These are phyloP conservation scores for Exobasidium rhododendri DNA, from an alignment of 1,284 basidiomycete species.

Conservation along the genomic window DNA sequence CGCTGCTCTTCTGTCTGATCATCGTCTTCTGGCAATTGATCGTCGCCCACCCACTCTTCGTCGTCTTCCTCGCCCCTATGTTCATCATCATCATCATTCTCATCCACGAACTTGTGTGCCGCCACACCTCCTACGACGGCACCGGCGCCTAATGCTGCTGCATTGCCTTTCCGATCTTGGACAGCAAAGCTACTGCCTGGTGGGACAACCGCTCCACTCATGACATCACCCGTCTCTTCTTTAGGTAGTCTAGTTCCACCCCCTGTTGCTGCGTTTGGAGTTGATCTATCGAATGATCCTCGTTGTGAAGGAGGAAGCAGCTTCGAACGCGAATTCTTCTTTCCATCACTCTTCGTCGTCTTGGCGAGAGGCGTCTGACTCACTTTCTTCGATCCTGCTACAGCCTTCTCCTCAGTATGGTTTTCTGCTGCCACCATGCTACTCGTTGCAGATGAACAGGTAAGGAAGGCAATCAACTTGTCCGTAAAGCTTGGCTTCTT, in stretches of 20 bases:
- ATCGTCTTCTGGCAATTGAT: slow-evolving; percentile 47
- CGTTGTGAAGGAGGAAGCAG: slow-evolving; percentile 9
- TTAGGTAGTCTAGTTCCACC: slow-evolving; percentile 50
- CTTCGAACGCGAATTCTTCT: background rate
- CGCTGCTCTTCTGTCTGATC: slow-evolving; percentile 69
- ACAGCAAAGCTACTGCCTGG: slow-evolving; percentile 65
- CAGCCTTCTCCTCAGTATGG: slow-evolving; percentile 1
- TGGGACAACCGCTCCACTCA: slow-evolving; percentile 68
- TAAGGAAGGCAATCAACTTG: slow-evolving; percentile 32
- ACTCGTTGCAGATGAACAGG: slow-evolving; percentile 27
- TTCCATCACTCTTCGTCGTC: background rate
- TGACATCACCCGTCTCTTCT: slow-evolving; percentile 66
- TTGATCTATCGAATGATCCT: slow-evolving; percentile 14
- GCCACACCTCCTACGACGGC: slow-evolving; percentile 46
- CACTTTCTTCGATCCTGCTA: background rate
- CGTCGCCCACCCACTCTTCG: slow-evolving; percentile 57
- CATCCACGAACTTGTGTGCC: slow-evolving; percentile 56
- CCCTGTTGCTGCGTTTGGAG: slow-evolving; percentile 22
- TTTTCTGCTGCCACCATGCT: slow-evolving; percentile 23
- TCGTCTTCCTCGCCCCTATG: slow-evolving; percentile 50
- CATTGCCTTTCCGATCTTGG: slow-evolving; percentile 20
- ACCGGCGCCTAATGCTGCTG: slow-evolving; percentile 15
- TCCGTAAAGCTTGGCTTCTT: slow-evolving; percentile 10
- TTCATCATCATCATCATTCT: slow-evolving; percentile 29
- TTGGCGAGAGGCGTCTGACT: background rate